Conservation (phyloP, 2,329 filamentous ascomycete genomes). For the Talaromyces sp. region DNA sequence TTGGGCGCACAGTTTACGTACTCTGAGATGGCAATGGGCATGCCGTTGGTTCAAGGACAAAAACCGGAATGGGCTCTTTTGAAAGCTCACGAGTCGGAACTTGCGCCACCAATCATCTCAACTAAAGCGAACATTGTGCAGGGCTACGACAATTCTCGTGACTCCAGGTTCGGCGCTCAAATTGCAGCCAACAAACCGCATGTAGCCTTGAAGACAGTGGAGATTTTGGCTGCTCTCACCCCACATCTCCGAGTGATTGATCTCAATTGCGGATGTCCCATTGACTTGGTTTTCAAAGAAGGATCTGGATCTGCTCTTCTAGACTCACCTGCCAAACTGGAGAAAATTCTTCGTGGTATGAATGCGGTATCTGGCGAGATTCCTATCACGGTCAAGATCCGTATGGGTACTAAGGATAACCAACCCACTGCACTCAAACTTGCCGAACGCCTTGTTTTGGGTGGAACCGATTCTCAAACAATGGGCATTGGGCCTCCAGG, state of each 20-base stretch:
- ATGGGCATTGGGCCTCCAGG: slow-evolving; percentile 70
- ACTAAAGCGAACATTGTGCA: slow-evolving; percentile 57
- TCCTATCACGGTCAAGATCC: slow-evolving; percentile 91
- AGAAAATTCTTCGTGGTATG: slow-evolving; percentile 95
- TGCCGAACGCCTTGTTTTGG: slow-evolving; percentile 78
- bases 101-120: slow-evolving; percentile 66
- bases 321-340: slow-evolving; percentile 82
- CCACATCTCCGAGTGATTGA: slow-evolving; percentile 88
- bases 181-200: slow-evolving; percentile 91
- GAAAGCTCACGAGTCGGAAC: slow-evolving; percentile 85
- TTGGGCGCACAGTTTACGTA: slow-evolving; percentile 91
- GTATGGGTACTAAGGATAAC: slow-evolving; percentile 81
- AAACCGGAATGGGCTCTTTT: slow-evolving; percentile 93
- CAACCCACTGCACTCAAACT: slow-evolving; percentile 77
- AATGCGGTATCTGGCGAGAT: slow-evolving; percentile 86
- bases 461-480: slow-evolving; percentile 68
- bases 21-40: slow-evolving; percentile 95
- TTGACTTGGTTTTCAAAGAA: slow-evolving; percentile 85
- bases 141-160: slow-evolving; percentile 77
- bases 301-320: slow-evolving; percentile 89
- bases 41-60: slow-evolving; percentile 84
- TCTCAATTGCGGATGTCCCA: slow-evolving; percentile 94
- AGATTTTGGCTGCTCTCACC: slow-evolving; percentile 72
- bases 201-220: slow-evolving; percentile 83
- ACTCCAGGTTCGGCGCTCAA: slow-evolving; percentile 87